phyloP scores from a whole-genome alignment of 352 stramenopile genomes.

The Saprolegnia diclina region DNA sequence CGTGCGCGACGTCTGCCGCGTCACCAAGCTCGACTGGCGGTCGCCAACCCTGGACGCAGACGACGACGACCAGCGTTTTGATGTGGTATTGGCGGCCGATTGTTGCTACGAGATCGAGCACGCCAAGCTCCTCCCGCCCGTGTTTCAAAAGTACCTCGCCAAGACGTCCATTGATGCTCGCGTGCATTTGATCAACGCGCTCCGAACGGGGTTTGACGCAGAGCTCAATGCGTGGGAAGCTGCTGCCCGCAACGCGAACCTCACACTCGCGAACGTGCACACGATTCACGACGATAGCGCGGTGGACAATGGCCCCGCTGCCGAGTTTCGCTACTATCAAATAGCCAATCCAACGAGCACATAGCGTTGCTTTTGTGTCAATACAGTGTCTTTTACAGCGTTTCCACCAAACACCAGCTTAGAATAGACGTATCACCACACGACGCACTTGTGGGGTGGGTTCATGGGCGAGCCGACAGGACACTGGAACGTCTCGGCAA shows the following conservation, averaged over 20 bases:
- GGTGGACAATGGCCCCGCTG: not conserved
- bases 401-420: not conserved
- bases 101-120: not conserved
- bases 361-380: too few species aligned
- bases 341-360: not conserved
- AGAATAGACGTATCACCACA: slow-evolving; percentile 26
- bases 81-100: not conserved
- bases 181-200: not conserved
- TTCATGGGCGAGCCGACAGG: slow-evolving; percentile 28
- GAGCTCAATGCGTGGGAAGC: not conserved
- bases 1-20: not conserved
- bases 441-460: slow-evolving; percentile 27
- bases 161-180: not conserved
- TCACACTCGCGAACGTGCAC: not conserved
- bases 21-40: not conserved
- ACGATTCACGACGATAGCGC: not conserved
- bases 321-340: not conserved
- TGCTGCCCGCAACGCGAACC: too few species aligned
- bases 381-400: too few species aligned
- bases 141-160: not conserved
- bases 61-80: not conserved
- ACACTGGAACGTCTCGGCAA: slow-evolving; percentile 33
- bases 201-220: not conserved
- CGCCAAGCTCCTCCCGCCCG: not conserved
- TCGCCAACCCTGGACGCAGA: not conserved